Evolutionary conservation across 257 asterid species (phyloP).

Genomic region (Fraxinus quadrangulata): DNA sequence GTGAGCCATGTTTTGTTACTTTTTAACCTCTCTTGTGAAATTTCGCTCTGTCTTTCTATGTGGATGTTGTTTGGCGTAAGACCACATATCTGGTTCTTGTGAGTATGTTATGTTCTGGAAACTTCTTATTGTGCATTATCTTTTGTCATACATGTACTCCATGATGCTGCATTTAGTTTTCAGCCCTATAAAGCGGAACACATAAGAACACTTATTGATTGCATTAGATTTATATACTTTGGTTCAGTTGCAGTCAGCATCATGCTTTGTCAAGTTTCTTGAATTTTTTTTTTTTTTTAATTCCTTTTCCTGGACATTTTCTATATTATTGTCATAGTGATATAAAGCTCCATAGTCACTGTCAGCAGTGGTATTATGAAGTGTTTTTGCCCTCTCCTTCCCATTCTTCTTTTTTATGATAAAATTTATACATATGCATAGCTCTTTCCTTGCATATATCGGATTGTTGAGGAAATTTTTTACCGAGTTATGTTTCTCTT

Average conservation of each 20-base stretch:
- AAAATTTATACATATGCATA: neutral
- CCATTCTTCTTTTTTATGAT: neutral
- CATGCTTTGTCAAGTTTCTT: neutral
- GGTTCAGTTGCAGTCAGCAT: neutral
- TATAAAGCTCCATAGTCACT: neutral
- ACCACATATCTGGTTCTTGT: too few species aligned
- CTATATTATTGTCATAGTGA: neutral
- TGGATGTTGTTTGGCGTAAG: too few species aligned
- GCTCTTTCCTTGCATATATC: neutral
- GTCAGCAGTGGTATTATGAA: neutral
- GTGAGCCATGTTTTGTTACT: neutral
- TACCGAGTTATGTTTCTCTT: neutral
- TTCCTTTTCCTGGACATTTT: neutral
- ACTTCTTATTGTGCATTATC: too few species aligned
- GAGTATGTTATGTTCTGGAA: too few species aligned
- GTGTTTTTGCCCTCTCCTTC: neutral
- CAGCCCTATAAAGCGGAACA: too few species aligned
- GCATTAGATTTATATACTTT: neutral
- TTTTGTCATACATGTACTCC: too few species aligned
- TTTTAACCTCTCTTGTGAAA: neutral
- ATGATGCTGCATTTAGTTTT: too few species aligned
- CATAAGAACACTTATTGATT: neutral
- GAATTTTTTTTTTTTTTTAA: neutral
- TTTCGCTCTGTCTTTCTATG: too few species aligned
- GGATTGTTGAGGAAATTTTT: neutral